Base-by-base conservation (phyloP, 2,329 filamentous ascomycete genomes). In the Botrytis byssoidea region DNA sequence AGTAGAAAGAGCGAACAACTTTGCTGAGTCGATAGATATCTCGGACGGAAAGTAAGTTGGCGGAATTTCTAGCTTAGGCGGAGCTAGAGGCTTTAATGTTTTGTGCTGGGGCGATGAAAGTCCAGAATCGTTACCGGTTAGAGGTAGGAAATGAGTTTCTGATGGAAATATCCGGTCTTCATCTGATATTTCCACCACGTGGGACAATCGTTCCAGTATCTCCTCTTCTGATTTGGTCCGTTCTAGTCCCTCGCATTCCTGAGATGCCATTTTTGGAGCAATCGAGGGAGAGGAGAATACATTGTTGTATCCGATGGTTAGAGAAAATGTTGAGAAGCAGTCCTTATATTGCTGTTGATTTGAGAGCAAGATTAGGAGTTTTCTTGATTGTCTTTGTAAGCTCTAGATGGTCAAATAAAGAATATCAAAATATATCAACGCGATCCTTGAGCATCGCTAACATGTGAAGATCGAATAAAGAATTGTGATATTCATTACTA, bases 131-230 rank as follows among this genome's bases (percentile, higher is more conserved):
- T 12, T 20, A 8, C 37, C 22, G n/a, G 48, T 69, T 14, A 44
- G 18, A 42, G 66, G 48, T 32, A 32, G 25, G 29, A 59, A 69
- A 32, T 69, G 66, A 42, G 22, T 32, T 32, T 59, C 48, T 59
- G 10, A 20, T 8, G 66, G n/a, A 25, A 42, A 69, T 57, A 44
- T 32, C 7, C 51, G n/a, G 20, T 44, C 37, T 22, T 37, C 32
- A 57, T 69, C 37, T 42, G 48, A 68, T 16, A 68, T 68, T 40
- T 69, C 37, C n/a, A 57, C 35, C 48, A 40, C 66, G 9, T 44
- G 66, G n/a, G 66, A 69, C n/a, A 69, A 69, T 20, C 66, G 57
- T 69, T 68, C 48, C 37, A 68, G 37, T 57, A 68, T 29, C 18
- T 57, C 48, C 25, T 68, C 66, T 68, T 57, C 66, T 44, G 66